Evolutionary conservation across 495 filamentous ascomycete genomes (phyloP), one percentile per base, ranked within the genome.

Genomic region (Penicillium coffeae): DNA sequence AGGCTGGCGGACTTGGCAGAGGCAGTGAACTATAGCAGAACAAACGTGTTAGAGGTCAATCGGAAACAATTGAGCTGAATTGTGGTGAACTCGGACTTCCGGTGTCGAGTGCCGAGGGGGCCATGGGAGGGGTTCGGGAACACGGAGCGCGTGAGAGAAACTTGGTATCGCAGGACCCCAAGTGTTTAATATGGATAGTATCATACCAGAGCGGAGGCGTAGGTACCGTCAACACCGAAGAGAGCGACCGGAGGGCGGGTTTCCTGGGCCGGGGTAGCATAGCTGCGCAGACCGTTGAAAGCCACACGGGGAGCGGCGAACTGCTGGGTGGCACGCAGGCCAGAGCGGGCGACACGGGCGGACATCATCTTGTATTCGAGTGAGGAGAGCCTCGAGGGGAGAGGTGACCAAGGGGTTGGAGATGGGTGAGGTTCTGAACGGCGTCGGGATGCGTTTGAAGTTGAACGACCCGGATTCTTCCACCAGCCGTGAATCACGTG

Each of bases 141-240:
- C 58, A 39, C 56, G 53, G 53, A 45, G 49, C 43, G 54, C 48
- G 72, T 83, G 27, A 41, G 38, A 47, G 47, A 52, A 48, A 43
- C 34, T 46, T 22, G 44, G 37, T 38, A 54, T 46, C 22, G 42
- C 42, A 12, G 25, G 14, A 19, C 35, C n/a, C 14, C 40, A n/a
- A 9, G 19, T 47, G 41, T 38, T 39, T 34, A 46, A 39, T 44
- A 14, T 27, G 37, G 34, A 45, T 45, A 40, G 22, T 25, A 41
- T 41, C 60, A 68, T 89, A 98, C 93, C 84, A 98, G 78, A 76
- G 93, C 93, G 78, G 83, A 88, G 63, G 93, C 94, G 76, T 98
- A 98, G 64, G 92, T 97, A 61, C 93, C 93, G 71, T 96, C 93
- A 73, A 98, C 77, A 52, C 93, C 93, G 73, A 88, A 98, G 54